These are phyloP conservation scores for Hymenochaete sp. DNA, from an alignment of 1,284 basidiomycete genomes.

Conservation along the genomic window DNA sequence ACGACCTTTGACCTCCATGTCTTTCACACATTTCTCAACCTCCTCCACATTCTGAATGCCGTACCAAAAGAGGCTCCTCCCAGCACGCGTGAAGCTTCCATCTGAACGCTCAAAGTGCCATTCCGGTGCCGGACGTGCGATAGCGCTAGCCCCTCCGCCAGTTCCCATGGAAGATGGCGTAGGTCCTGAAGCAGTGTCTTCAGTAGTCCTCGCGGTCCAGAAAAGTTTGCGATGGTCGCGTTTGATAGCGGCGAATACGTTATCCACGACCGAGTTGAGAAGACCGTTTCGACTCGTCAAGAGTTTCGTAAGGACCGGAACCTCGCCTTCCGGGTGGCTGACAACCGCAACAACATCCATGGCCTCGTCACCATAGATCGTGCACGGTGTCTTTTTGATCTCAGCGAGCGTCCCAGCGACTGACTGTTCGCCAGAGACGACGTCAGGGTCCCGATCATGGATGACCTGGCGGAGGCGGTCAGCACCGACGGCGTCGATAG, in stretches of 20 bases:
- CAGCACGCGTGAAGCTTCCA: conserved; percentile 93
- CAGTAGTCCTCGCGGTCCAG: conserved; percentile 93
- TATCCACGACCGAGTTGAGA: conserved; percentile 93
- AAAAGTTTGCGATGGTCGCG: conserved; percentile 93
- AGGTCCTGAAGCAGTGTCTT: conserved; percentile 28
- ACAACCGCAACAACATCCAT: conserved; percentile 94
- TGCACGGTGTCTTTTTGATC: conserved; percentile 78
- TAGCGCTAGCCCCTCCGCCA: too few species aligned
- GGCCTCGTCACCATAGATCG: conserved; percentile 96
- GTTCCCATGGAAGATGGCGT: not conserved
- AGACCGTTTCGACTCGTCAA: conserved; percentile 83
- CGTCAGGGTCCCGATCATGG: conserved; percentile 91
- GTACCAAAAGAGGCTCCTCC: conserved; percentile 95
- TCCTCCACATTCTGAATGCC: conserved; percentile 89
- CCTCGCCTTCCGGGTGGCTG: conserved; percentile 82
- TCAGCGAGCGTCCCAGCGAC: conserved; percentile 85
- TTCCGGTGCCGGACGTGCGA: conserved; percentile 36
- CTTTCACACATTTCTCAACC: conserved; percentile 80
- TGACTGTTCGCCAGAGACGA: conserved; percentile 76
- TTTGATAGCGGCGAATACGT: conserved; percentile 92
- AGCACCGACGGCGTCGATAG: conserved; percentile 78
- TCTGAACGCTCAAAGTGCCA: conserved; percentile 99
- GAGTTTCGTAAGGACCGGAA: conserved; percentile 89
- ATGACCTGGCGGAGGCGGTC: conserved; percentile 91
- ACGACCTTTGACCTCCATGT: conserved; percentile 79